Evolutionary conservation across 2,329 filamentous ascomycete genomes (phyloP), one percentile per base, ranked within the genome.

Genomic region (Bipolaris zeicola): DNA sequence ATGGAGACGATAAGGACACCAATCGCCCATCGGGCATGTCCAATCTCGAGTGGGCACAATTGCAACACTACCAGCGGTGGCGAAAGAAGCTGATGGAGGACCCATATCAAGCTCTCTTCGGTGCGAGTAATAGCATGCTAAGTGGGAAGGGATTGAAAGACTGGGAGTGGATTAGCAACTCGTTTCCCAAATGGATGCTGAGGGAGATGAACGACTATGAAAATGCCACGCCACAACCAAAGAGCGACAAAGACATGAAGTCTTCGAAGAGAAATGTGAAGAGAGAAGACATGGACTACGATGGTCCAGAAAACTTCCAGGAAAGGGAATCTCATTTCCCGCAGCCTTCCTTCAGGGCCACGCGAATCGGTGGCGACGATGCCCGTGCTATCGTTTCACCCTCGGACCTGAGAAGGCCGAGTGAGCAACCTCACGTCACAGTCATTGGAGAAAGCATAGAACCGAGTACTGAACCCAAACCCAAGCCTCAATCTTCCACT

Each of bases 71-170:
- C 31, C 58, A 60, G 18, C 62, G 52, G n/a, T 74, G 69, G 71
- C 69, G 63, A 55, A 65, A 59, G 58, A 57, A 62, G 24, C 47
- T 80, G 33, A 69, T 76, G 37, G 65, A 74, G 16, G 75, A 80
- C 51, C 78, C 79, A 10, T 80, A 81, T 50, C 69, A 74, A 50
- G 72, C 76, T 7, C 62, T 80, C 31, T 80, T 80, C 52, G 79
- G 78, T 2, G 76, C 75, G 2, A 75, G 73, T 42, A 69, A 76
- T 51, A 65, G 69, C 16, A 71, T 72, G 69, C 53, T 75, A 28
- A 66, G 34, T 50, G 73, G 71, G 24, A 69, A 68, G 53, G 72
- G 72, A 3, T 45, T 69, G 51, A 68, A 60, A 42, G 65, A 70
- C n/a, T 69, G 68, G 65, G 65, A 67, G 6, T 73, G 70, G 71